These are phyloP conservation scores for Ceratocystiopsis sp. DNA, from an alignment of 2,329 filamentous ascomycete genomes.

Conservation along the genomic window DNA sequence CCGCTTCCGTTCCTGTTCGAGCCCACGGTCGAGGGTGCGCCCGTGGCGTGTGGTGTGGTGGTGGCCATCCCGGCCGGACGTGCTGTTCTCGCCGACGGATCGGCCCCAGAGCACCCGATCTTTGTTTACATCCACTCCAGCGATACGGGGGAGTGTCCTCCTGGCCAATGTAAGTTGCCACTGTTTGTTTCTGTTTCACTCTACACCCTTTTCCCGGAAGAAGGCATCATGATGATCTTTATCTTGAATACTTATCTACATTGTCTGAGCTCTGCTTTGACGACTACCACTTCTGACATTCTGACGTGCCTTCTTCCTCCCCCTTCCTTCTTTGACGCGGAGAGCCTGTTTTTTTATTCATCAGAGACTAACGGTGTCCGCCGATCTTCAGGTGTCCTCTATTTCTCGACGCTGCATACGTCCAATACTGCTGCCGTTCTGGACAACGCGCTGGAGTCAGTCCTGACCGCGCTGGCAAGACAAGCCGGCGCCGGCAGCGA, in stretches of 20 bases:
- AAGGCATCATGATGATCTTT: conserved; percentile 58
- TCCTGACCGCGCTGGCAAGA: conserved; percentile 16
- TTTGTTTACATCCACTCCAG: conserved; percentile 61
- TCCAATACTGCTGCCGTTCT: conserved; percentile 20
- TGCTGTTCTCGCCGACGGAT: conserved; percentile 25
- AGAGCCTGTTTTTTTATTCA: conserved; percentile 2
- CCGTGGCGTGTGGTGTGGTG: conserved; percentile 56
- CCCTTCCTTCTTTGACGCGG: too few relatives aligned
- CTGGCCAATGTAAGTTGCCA: conserved; percentile 66
- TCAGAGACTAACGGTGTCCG: conserved; percentile 15
- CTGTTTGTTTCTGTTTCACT: conserved; percentile 2
- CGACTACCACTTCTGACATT: conserved; percentile 31
- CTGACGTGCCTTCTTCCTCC: conserved; percentile 12
- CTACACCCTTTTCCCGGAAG: neutral
- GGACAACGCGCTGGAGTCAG: conserved; percentile 21
- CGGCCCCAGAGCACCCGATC: conserved; percentile 26
- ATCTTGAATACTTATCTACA: conserved; percentile 98
- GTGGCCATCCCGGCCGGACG: conserved; percentile 48
- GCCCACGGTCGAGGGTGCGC: conserved; percentile 53
- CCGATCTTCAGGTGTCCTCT: conserved; percentile 21
- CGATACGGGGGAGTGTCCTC: conserved; percentile 82
- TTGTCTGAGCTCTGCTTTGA: conserved; percentile 87
- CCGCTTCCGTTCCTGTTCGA: conserved; percentile 52
- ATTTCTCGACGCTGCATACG: conserved; percentile 23
- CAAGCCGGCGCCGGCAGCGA: conserved; percentile 11